Evolutionary conservation across 179 eudicot genomes (phyloP).

Genomic region (Silene vulgaris): DNA sequence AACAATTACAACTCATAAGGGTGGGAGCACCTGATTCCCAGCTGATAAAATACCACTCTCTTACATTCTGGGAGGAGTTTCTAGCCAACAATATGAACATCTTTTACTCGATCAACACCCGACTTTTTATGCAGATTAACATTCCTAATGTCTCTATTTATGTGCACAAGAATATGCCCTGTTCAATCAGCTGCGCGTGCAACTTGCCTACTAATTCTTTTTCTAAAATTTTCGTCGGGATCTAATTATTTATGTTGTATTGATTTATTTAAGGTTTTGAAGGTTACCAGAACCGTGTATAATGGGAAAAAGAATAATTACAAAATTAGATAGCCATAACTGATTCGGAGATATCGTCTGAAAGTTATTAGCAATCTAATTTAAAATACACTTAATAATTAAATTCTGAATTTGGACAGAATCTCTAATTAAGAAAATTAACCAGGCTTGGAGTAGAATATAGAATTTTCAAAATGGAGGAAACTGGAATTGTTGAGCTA

Average conservation of each 20-base stretch:
- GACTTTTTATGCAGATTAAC: neutral
- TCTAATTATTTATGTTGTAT: too few species aligned
- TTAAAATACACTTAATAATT: neutral
- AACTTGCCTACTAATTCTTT: too few species aligned
- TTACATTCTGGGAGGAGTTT: neutral
- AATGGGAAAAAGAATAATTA: too few species aligned
- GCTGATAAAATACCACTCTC: neutral
- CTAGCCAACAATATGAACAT: neutral
- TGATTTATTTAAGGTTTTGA: too few species aligned
- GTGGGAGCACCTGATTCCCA: conserved; percentile 1
- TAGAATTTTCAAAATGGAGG: neutral
- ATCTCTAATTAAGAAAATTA: conserved; percentile 5
- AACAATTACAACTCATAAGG: neutral
- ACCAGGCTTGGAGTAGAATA: neutral
- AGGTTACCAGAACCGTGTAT: too few species aligned
- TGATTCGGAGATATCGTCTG: too few species aligned
- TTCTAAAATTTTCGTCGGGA: too few species aligned
- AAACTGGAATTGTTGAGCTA: neutral
- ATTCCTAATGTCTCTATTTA: neutral
- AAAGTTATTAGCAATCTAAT: neutral
- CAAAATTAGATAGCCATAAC: too few species aligned
- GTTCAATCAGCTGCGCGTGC: too few species aligned
- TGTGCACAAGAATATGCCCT: conserved; percentile 10
- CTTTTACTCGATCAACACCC: neutral
- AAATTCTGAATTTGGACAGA: neutral